Evolutionary conservation across 805 yeast genomes (phyloP), one percentile per base, ranked within the genome.

Genomic region (Zygoascus ofunaensis): DNA sequence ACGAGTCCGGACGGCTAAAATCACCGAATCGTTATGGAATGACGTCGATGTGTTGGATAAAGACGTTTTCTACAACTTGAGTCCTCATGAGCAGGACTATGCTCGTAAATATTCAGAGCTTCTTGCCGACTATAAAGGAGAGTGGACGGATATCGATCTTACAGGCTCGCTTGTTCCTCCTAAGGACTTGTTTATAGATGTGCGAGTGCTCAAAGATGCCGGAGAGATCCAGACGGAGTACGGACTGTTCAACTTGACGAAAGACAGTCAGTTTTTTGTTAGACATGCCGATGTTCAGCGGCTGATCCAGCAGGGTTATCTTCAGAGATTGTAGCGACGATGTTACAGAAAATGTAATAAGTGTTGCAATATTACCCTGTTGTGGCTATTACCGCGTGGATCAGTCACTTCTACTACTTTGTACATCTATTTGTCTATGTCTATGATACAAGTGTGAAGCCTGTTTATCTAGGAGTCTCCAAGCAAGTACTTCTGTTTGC

Each of bases 161-260:
- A 77, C 90, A 23, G 97, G 97, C 0, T 78, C 85, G n/a, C 58
- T 92, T 52, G 84, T 76, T 19, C 98, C 98, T 0, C 97, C 98
- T 1, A 76, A 74, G 32, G 94, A 87, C 53, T 83, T 92, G 23
- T 92, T 90, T 55, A 84, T 90, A 7, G 98, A 90, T 57, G 97
- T 92, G 3, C 69, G 98, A 46, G 97, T 90, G 5, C 64, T 90
- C 42, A 83, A 83, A 59, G 94, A 90, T 56, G 97, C 95, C 0
- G 98, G 98, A 1, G 97, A 92, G 59, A 87, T 90, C 30, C 96
- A 89, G 58, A 92, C 98, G 0, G 98, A 90, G 60, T 90, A 90
- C 55, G 98, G 97, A 19, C 95, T 87, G 3, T 87, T 92, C 66
- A 89, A 89, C 55, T 66, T 92, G 51, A 85, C 94, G 2, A 90